Percentiles rank a stretch among this genome's conserved stretches.
phyloP scores from a whole-genome alignment of 345 rosid genomes.

The Heritiera fomes region DNA sequence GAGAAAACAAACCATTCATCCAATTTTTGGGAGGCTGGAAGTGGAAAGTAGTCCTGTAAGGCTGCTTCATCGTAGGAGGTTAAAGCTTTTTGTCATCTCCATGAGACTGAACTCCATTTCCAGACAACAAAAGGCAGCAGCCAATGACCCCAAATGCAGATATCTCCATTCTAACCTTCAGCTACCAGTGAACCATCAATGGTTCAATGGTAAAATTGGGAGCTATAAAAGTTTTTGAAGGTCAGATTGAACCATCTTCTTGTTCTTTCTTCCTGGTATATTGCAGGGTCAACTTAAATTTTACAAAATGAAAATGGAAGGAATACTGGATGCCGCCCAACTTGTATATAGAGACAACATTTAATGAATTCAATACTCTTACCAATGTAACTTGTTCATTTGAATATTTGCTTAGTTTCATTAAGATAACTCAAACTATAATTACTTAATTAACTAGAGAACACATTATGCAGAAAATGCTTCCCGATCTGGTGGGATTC shows the following conservation, averaged over 20 bases:
- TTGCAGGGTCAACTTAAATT: background rate
- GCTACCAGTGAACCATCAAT: slow-evolving; percentile 14
- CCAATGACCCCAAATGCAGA: slow-evolving; percentile 13
- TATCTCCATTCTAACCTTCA: background rate
- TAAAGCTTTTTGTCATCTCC: background rate
- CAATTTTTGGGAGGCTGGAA: slow-evolving; percentile 77
- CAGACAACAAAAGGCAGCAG: slow-evolving; percentile 27
- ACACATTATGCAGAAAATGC: too few species aligned
- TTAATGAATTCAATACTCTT: background rate
- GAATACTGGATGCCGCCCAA: background rate
- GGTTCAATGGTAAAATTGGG: background rate
- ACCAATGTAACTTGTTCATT: too few species aligned
- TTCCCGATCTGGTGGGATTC: too few species aligned
- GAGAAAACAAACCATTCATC: slow-evolving; percentile 58
- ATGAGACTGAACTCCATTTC: slow-evolving; percentile 26
- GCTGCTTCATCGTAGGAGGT: slow-evolving; percentile 31
- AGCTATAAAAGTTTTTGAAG: background rate
- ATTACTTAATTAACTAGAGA: too few species aligned
- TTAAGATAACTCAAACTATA: too few species aligned
- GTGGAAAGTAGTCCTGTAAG: slow-evolving; percentile 69
- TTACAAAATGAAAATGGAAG: background rate
- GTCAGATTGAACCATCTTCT: background rate
- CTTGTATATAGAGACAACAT: background rate
- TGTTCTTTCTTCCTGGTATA: background rate
- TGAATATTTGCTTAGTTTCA: too few species aligned